Conservation (phyloP, 352 stramenopile species). For the Pythium rhizo-oryzae region DNA sequence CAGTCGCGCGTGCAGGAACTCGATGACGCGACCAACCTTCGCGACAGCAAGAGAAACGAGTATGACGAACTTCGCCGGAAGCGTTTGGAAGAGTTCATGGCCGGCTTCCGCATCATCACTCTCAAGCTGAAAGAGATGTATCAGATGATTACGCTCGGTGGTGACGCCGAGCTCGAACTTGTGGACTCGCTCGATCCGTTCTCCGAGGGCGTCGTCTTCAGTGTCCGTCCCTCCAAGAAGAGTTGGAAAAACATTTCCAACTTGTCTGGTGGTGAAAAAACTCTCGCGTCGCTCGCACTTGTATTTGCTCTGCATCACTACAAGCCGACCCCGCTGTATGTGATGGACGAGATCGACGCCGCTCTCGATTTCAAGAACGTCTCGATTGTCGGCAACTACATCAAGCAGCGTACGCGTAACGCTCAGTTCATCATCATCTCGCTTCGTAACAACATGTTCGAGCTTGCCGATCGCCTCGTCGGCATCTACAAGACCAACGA, state of each 20-base stretch:
- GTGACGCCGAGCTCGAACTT: constrained; percentile 99
- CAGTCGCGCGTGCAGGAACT: constrained; percentile 93
- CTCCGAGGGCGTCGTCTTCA: constrained; percentile 99
- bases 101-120: constrained; percentile 98
- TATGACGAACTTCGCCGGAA: constrained; percentile 97
- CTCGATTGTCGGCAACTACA: constrained; percentile 99
- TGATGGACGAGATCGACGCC: constrained; percentile 97
- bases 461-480: constrained; percentile 98
- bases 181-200: constrained; percentile 99
- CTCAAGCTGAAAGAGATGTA: constrained; percentile 99
- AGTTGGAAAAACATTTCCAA: constrained; percentile 99
- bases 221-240: constrained; percentile 99
- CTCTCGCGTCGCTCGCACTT: constrained; percentile 97
- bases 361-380: constrained; percentile 99
- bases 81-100: constrained; percentile 99
- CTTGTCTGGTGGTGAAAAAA: constrained; percentile 99
- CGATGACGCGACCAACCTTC: constrained; percentile 91
- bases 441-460: constrained; percentile 99
- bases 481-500: constrained; percentile 99
- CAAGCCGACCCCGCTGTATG: constrained; percentile 99
- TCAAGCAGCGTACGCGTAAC: constrained; percentile 99
- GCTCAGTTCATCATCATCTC: constrained; percentile 99
- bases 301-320: constrained; percentile 99
- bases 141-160: constrained; percentile 97
- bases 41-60: constrained; percentile 92